phyloP scores from a whole-genome alignment of 2,329 filamentous ascomycete genomes.

The Nannizziopsis arthrosporioides region DNA sequence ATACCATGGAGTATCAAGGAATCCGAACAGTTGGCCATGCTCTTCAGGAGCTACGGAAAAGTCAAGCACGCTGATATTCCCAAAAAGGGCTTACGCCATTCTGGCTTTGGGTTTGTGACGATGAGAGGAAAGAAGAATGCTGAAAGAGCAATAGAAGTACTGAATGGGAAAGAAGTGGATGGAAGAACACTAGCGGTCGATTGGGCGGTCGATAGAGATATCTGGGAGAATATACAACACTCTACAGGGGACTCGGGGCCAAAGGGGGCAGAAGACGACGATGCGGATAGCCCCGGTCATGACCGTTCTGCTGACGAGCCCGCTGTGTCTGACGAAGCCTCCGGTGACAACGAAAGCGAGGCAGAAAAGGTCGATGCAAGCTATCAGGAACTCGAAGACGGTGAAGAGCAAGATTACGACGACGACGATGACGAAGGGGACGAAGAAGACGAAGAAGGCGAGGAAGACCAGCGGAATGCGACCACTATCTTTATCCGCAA shows the following conservation, averaged over 20 bases:
- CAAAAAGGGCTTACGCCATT: conserved; percentile 57
- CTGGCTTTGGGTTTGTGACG: conserved; percentile 87
- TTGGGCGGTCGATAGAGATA: conserved; percentile 86
- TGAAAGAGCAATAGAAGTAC: conserved; percentile 67
- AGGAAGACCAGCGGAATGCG: conserved; percentile 46
- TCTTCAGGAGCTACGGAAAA: conserved; percentile 84
- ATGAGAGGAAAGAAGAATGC: conserved; percentile 82
- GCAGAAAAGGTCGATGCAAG: conserved; percentile 35
- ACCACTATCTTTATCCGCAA: conserved; percentile 88
- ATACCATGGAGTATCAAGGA: conserved; percentile 92
- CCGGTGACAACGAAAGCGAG: conserved; percentile 33
- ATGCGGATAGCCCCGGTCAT: conserved; percentile 34
- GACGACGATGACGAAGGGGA: conserved; percentile 33
- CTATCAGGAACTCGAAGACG: conserved; percentile 31
- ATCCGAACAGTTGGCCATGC: conserved; percentile 61
- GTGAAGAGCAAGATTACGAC: conserved; percentile 32
- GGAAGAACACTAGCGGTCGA: conserved; percentile 84
- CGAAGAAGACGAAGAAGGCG: conserved; percentile 34
- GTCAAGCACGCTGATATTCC: conserved; percentile 80
- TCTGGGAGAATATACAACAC: conserved; percentile 60
- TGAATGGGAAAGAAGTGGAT: conserved; percentile 86
- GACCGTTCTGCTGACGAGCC: conserved; percentile 30
- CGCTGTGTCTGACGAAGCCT: conserved; percentile 26
- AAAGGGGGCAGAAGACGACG: conserved; percentile 32
- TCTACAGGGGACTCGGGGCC: conserved; percentile 27